Evolutionary conservation across 495 filamentous ascomycete species (phyloP).

Genomic region (Annulohypoxylon stygium): DNA sequence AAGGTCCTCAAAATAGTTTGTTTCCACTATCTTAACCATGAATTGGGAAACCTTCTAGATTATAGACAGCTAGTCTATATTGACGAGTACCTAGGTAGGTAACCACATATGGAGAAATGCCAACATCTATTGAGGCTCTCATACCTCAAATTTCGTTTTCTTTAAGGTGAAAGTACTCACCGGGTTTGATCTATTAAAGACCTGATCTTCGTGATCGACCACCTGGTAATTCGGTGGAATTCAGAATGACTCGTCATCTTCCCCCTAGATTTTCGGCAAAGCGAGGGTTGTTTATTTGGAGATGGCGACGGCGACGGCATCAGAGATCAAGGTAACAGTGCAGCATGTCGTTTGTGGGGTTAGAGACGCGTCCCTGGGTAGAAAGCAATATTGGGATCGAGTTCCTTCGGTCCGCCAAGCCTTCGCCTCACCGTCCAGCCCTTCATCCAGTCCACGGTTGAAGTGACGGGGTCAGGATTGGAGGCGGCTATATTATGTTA

Average conservation of each 20-base stretch:
- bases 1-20: conserved; percentile 16
- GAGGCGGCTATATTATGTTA: conserved; percentile 45
- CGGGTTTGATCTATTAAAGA: conserved; percentile 10
- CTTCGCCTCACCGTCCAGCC: conserved; percentile 45
- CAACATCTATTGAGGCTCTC: conserved; percentile 20
- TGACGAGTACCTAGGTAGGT: neutral
- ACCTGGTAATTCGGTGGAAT: conserved; percentile 27
- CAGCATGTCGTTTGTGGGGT: conserved; percentile 36
- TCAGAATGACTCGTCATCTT: conserved; percentile 43
- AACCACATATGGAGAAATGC: neutral
- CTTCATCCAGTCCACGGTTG: conserved; percentile 39
- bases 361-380: conserved; percentile 29
- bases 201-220: conserved; percentile 36
- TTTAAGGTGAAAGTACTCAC: conserved; percentile 10
- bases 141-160: neutral
- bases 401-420: conserved; percentile 42
- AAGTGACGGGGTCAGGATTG: conserved; percentile 29
- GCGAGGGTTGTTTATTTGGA: conserved; percentile 15
- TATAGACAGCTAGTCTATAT: neutral
- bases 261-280: conserved; percentile 43
- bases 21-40: conserved; percentile 8
- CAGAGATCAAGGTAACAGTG: conserved; percentile 26
- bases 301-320: conserved; percentile 9
- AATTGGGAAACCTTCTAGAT: neutral
- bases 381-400: conserved; percentile 32